A percentile compares a stretch with the other conserved stretches of the same genome.
Evolutionary conservation across 2,329 filamentous ascomycete species (phyloP).

Genomic region (Tolypocladium album): DNA sequence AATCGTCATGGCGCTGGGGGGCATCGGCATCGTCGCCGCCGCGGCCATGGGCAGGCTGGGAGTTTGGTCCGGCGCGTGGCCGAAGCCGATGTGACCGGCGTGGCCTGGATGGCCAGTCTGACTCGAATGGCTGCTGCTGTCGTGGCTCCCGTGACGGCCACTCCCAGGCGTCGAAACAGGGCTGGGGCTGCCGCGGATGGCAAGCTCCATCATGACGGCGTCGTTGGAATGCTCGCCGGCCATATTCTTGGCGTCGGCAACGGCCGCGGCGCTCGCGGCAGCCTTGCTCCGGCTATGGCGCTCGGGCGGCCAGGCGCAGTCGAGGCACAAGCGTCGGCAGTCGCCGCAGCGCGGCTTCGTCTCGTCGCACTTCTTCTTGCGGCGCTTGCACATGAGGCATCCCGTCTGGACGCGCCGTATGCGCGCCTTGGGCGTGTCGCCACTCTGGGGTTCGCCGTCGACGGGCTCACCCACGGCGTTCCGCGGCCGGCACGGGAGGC

Average conservation of each 20-base stretch:
- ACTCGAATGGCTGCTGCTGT: slow-evolving; percentile 6
- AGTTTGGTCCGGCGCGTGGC: slow-evolving; percentile 1
- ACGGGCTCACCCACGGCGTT: slow-evolving; percentile 7
- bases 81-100: slow-evolving; percentile 1
- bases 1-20: background rate
- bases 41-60: background rate
- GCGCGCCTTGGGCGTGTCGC: slow-evolving; percentile 19
- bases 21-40: slow-evolving; percentile 2
- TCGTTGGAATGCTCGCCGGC: background rate
- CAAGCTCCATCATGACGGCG: slow-evolving; percentile 7
- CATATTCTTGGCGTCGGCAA: background rate
- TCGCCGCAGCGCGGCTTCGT: slow-evolving; percentile 28
- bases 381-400: slow-evolving; percentile 32
- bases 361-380: slow-evolving; percentile 39
- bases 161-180: slow-evolving; percentile 8
- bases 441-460: slow-evolving; percentile 1
- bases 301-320: slow-evolving; percentile 19
- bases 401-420: slow-evolving; percentile 25
- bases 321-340: slow-evolving; percentile 22
- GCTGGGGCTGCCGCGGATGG: slow-evolving; percentile 11
- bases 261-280: slow-evolving; percentile 3
- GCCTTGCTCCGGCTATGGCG: slow-evolving; percentile 9
- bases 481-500: slow-evolving; percentile 19
- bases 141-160: slow-evolving; percentile 6
- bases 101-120: background rate